Base-by-base conservation (phyloP, 1,139 yeast species). In the Nakaseomyces glabratus region DNA sequence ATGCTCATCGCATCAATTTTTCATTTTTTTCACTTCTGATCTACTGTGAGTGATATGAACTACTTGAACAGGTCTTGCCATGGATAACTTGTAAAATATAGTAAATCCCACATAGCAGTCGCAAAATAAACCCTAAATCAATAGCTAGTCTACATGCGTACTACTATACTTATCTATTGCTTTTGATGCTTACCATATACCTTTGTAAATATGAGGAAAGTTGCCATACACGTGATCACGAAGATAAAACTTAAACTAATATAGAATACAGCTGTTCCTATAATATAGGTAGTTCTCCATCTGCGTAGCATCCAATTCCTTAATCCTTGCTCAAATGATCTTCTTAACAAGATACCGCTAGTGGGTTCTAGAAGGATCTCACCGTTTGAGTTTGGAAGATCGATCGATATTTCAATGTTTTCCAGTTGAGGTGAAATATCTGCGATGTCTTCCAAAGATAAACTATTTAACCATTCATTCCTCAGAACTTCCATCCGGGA, bases 291-390 rank as follows among this genome's bases (percentile, higher is more conserved):
- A 7, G 51, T 32, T 20, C 40, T 40, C 17, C 37, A 38, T 43
- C 49, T 45, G 13, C 49, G 43, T 17, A 52, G 31, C 58, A 55
- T 51, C 17, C 52, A 36, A 33, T 54, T 51, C 31, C 58, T 41
- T 33, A 53, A 29, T 7, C 52, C 57, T 31, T 51, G 52, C 4
- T 43, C 39, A 26, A 49, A 51, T 31, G 18, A 26, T 18, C 30
- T 17, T 18, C 30, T 26, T 4, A 26, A 17, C 3, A 26, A 10
- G 11, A 26, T 15, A 3, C 30, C 30, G 10, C 30, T 26, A 1
- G 21, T 4, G 4, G 30, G 30, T n/a, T 26, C 30, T 7, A 21
- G 30, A 2, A 26, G 3, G 8, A 26, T 18, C 8, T 6, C 17
- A 6, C 11, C 5, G 6, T 9, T 4, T 11, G 24, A 9, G 6